phyloP scores from a whole-genome alignment of 352 stramenopile genomes.

The Phytophthora pseudosyringae region DNA sequence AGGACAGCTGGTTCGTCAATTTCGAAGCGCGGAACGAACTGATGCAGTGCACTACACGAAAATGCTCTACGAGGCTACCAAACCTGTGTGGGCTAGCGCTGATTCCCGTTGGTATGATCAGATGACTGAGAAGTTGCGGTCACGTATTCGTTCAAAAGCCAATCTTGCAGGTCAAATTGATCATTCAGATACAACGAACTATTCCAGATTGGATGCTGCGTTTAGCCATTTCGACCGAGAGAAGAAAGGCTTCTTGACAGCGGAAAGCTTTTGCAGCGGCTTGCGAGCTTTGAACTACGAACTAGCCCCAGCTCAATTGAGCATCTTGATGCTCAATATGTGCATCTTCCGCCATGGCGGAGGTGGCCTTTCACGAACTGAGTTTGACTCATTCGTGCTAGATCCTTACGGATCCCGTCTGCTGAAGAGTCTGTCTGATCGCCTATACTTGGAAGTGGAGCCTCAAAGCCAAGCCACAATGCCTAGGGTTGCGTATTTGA shows the following conservation, averaged over 20 bases:
- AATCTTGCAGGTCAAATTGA: slow-evolving; percentile 43
- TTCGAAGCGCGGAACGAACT: slow-evolving; percentile 28
- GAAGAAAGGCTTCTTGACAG: slow-evolving; percentile 58
- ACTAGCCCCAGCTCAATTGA: slow-evolving; percentile 41
- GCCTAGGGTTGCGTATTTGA: slow-evolving; percentile 60
- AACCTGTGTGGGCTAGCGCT: not conserved
- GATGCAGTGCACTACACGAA: slow-evolving; percentile 51
- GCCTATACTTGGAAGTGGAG: slow-evolving; percentile 36
- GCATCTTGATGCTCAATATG: slow-evolving; percentile 43
- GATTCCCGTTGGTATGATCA: slow-evolving; percentile 31
- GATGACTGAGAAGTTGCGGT: slow-evolving; percentile 51
- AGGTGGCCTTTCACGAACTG: slow-evolving; percentile 60
- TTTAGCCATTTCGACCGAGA: slow-evolving; percentile 77
- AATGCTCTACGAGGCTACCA: slow-evolving; percentile 38
- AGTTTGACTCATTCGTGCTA: slow-evolving; percentile 84
- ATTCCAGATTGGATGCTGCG: slow-evolving; percentile 45
- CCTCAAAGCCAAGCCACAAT: slow-evolving; percentile 18
- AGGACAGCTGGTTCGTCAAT: slow-evolving; percentile 65
- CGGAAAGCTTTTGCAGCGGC: slow-evolving; percentile 39
- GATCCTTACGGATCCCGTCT: slow-evolving; percentile 51
- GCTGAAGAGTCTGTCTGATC: slow-evolving; percentile 43
- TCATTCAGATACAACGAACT: slow-evolving; percentile 27
- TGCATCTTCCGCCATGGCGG: slow-evolving; percentile 53
- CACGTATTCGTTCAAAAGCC: slow-evolving; percentile 46
- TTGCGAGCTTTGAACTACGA: slow-evolving; percentile 56